Conservation (phyloP, 768 basidiomycete genomes). For the Boletus sp. region DNA sequence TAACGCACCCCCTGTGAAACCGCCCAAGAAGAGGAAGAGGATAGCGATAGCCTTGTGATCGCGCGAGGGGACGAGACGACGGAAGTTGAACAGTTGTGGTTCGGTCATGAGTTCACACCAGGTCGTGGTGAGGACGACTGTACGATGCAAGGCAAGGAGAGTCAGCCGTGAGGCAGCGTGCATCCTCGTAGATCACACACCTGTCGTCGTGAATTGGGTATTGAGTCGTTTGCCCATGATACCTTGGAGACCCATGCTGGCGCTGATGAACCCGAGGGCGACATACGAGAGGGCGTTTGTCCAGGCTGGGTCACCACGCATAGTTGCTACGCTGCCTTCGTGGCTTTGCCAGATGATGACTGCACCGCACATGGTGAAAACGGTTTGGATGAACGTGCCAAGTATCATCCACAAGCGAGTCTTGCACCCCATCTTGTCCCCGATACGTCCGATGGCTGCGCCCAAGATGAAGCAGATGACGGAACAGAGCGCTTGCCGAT, state of each 20-base stretch:
- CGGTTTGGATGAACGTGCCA: conserved; percentile 69
- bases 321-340: conserved; percentile 48
- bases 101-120: conserved; percentile 89
- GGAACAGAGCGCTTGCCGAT: conserved; percentile 82
- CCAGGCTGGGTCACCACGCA: conserved; percentile 69
- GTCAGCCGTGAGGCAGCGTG: not conserved
- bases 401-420: conserved; percentile 71
- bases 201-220: conserved; percentile 75
- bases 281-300: conserved; percentile 61
- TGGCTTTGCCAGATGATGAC: conserved; percentile 69
- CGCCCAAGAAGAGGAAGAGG: conserved; percentile 68
- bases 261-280: conserved; percentile 75
- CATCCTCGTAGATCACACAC: conserved; percentile 36
- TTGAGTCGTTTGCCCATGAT: conserved; percentile 80
- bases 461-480: conserved; percentile 73
- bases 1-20: conserved; percentile 61
- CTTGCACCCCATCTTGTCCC: conserved; percentile 74
- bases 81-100: conserved; percentile 63
- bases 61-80: conserved; percentile 51
- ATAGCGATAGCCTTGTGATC: conserved; percentile 74
- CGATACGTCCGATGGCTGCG: conserved; percentile 76
- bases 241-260: conserved; percentile 74
- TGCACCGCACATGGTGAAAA: conserved; percentile 73
- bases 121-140: conserved; percentile 80
- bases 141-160: not conserved